Percentiles rank a stretch among this genome's conserved stretches.
Evolutionary conservation across 345 rosid species (phyloP).

Genomic region (Murraya paniculata): DNA sequence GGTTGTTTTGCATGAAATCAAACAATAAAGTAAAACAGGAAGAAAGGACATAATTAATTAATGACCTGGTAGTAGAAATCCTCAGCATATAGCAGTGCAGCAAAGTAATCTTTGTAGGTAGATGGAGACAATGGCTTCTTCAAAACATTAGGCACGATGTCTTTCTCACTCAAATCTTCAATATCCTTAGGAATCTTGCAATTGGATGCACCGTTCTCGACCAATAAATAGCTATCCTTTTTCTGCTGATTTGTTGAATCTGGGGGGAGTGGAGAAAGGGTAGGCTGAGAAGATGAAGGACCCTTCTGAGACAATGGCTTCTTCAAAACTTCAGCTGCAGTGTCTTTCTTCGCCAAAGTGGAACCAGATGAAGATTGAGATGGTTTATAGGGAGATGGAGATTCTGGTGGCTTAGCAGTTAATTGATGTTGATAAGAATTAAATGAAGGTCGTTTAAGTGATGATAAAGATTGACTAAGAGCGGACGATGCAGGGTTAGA

Average conservation of each 20-base stretch:
- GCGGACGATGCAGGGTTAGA: neutral
- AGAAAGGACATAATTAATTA: neutral
- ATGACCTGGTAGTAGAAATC: conserved; percentile 24
- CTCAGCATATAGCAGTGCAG: conserved; percentile 29
- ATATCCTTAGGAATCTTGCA: conserved; percentile 21
- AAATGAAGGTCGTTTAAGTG: neutral
- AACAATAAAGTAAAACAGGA: neutral
- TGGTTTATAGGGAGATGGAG: conserved; percentile 8
- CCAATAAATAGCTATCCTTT: neutral
- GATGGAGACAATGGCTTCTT: conserved; percentile 18
- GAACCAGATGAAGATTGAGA: neutral
- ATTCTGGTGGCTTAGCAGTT: neutral
- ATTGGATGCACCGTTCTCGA: conserved; percentile 13
- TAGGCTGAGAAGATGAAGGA: conserved; percentile 11
- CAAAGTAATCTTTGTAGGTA: conserved; percentile 23
- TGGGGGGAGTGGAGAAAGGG: conserved; percentile 1
- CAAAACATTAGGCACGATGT: conserved; percentile 23
- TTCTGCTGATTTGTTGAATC: neutral
- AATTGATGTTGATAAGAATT: neutral
- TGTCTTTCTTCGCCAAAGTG: neutral
- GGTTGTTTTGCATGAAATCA: neutral
- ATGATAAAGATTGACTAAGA: neutral
- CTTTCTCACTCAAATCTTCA: conserved; percentile 16
- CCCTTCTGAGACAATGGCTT: neutral
- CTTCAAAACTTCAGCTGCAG: no score